These are phyloP conservation scores for Skeletonema menzelii DNA, from an alignment of 108 stramenopile genomes.

Conservation along the genomic window DNA sequence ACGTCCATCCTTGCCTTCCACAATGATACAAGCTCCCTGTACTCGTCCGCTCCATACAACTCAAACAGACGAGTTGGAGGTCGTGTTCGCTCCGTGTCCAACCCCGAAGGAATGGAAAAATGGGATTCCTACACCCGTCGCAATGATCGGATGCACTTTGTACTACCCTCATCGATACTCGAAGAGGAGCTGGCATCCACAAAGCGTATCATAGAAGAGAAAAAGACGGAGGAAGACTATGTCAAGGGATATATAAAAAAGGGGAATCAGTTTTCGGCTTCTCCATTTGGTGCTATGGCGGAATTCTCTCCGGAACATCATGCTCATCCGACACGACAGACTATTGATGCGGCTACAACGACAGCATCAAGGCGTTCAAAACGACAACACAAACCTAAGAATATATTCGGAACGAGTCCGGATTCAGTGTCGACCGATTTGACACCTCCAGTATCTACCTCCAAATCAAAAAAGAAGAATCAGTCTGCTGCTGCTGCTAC, in stretches of 20 bases:
- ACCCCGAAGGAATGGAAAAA: slow-evolving; percentile 92
- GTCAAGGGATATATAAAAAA: background rate
- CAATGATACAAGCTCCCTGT: background rate
- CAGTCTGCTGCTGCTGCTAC: background rate
- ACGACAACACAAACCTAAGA: slow-evolving; percentile 6
- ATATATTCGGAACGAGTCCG: slow-evolving; percentile 19
- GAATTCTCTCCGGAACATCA: background rate
- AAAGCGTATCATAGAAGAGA: slow-evolving; percentile 60
- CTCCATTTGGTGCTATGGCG: background rate
- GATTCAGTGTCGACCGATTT: slow-evolving; percentile 11
- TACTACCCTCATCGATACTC: slow-evolving; percentile 72
- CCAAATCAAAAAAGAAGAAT: slow-evolving; percentile 5
- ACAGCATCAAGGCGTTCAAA: background rate
- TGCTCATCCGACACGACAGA: background rate
- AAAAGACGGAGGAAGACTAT: slow-evolving; percentile 17
- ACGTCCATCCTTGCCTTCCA: slow-evolving; percentile 10
- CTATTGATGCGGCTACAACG: background rate
- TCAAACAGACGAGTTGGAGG: slow-evolving; percentile 6
- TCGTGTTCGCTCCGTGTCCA: slow-evolving; percentile 74
- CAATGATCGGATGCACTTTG: slow-evolving; percentile 62
- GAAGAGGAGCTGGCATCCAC: slow-evolving; percentile 78
- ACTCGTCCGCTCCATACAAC: slow-evolving; percentile 1
- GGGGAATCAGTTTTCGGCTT: background rate
- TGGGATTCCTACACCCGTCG: slow-evolving; percentile 60
- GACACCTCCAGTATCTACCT: slow-evolving; percentile 1